Evolutionary conservation across 352 stramenopile species (phyloP), one percentile per base, ranked within the genome.

Genomic region (Phytophthora cactorum): DNA sequence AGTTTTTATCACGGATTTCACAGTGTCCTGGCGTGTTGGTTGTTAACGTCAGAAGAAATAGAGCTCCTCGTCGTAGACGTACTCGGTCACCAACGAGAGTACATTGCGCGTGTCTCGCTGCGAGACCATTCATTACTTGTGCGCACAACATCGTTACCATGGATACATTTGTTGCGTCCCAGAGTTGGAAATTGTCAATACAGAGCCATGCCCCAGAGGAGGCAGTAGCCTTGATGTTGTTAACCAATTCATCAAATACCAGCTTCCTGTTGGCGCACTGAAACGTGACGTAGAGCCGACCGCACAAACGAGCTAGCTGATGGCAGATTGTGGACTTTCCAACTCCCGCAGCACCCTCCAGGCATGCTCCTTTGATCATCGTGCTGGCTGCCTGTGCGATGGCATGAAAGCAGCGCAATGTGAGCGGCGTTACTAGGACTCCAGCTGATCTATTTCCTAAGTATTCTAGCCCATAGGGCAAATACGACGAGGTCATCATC

Each of bases 391-490:
- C 62, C 5, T 88, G 78, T 4, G 72, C 72, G 5, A 93, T 74
- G 2, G 76, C 54, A 22, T 90, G 81, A 41, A 81, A 90, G 34
- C 83, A 93, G 5, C 84, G 74, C 10, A 93, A 56, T 4, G 82
- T 91, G 10, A 93, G 54, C 2, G 84, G 82, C 2, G 74, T 84
- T 15, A 89, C 50, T 28, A 84, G 63, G n/a, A 90, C 62, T 7
- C 69, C 45, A 7, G 63, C 39, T 2, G 73, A 65, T 17, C 62
- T 56, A 60, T 91, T 93, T 3, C 84, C 87, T 2, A 81, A 52
- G 39, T 93, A 95, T 58, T 95, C 87, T 34, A 91, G 86, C 0
- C 87, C 87, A 31, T 93, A 93, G 9, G 69, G 54, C 25, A 93
- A 57, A 28, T 68, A 61, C 0, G 78, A 55, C 4, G 79, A 80